These are phyloP conservation scores for Cymbidium sinense DNA, from an alignment of 106 monocot species.

Conservation along the genomic window DNA sequence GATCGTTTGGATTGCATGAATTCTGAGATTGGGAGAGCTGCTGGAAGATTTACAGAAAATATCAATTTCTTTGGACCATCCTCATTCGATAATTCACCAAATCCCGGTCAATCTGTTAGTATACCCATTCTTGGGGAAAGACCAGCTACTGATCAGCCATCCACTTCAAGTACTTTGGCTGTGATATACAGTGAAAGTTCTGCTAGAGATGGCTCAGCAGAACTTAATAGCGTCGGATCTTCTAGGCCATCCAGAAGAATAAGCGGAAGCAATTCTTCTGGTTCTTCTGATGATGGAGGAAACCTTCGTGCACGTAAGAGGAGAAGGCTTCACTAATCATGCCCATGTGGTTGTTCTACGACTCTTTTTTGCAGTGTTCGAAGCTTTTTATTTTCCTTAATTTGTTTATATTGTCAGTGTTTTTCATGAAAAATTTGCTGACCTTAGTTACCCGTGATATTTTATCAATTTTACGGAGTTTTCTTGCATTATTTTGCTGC, in stretches of 20 bases:
- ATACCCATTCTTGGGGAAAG: background rate
- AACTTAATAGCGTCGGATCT: background rate
- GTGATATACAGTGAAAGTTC: slow-evolving; percentile 6
- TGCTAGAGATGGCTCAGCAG: slow-evolving; percentile 4
- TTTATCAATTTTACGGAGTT: background rate
- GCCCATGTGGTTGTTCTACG: background rate
- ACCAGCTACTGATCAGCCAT: slow-evolving; percentile 10
- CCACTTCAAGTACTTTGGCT: slow-evolving; percentile 13
- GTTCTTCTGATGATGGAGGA: slow-evolving; percentile 2
- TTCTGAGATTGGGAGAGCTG: background rate
- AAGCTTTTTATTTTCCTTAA: background rate
- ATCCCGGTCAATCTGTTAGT: background rate
- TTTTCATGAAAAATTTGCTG: background rate
- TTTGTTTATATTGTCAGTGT: background rate
- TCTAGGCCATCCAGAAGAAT: slow-evolving; percentile 6
- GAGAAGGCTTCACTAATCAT: slow-evolving; percentile 11
- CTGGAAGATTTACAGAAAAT: background rate
- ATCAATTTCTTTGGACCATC: background rate
- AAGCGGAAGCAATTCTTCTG: slow-evolving; percentile 4
- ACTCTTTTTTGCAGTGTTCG: background rate
- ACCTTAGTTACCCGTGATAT: background rate
- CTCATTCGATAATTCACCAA: background rate
- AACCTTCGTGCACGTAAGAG: slow-evolving; percentile 2
- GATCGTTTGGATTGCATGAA: background rate
- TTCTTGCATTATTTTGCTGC: background rate